phyloP scores from a whole-genome alignment of 1,284 basidiomycete genomes.

The Marasmius tenuissimus region DNA sequence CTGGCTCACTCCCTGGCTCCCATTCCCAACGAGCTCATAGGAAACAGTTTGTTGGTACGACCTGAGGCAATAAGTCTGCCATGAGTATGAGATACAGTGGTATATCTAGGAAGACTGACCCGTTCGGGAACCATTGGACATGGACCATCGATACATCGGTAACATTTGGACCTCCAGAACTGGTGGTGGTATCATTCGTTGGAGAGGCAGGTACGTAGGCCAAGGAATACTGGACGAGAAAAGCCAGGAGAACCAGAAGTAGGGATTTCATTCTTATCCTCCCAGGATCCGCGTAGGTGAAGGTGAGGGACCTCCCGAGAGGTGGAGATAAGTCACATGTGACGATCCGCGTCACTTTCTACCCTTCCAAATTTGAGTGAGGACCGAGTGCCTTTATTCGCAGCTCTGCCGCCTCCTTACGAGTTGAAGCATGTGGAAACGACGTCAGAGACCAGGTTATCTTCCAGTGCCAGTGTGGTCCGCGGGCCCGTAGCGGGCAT shows the following conservation, averaged over 20 bases:
- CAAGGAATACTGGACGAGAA: background rate
- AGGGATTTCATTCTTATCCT: background rate
- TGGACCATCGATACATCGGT: slow-evolving; percentile 57
- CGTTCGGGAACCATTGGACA: slow-evolving; percentile 62
- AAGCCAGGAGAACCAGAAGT: background rate
- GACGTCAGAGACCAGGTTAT: background rate
- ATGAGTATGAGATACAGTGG: background rate
- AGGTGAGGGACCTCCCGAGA: background rate
- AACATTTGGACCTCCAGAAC: slow-evolving; percentile 47
- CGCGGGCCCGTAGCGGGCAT: too few species aligned
- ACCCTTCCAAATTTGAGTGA: background rate
- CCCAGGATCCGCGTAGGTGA: background rate
- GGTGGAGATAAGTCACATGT: background rate
- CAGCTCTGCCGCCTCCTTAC: slow-evolving; percentile 3
- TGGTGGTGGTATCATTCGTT: slow-evolving; percentile 60
- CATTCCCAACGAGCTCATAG: slow-evolving; percentile 54
- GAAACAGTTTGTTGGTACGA: slow-evolving; percentile 55
- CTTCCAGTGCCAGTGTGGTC: too few species aligned
- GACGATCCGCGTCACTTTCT: background rate
- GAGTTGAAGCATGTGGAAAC: background rate
- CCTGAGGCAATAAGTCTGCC: slow-evolving; percentile 26
- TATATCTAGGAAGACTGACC: slow-evolving; percentile 31
- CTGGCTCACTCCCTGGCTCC: slow-evolving; percentile 50
- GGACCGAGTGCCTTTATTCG: background rate
- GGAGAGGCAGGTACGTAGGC: slow-evolving; percentile 74